Percentiles rank a stretch among this genome's conserved stretches.
phyloP scores from a whole-genome alignment of 2,329 filamentous ascomycete genomes.

The Penicillium aurantiogriseum region DNA sequence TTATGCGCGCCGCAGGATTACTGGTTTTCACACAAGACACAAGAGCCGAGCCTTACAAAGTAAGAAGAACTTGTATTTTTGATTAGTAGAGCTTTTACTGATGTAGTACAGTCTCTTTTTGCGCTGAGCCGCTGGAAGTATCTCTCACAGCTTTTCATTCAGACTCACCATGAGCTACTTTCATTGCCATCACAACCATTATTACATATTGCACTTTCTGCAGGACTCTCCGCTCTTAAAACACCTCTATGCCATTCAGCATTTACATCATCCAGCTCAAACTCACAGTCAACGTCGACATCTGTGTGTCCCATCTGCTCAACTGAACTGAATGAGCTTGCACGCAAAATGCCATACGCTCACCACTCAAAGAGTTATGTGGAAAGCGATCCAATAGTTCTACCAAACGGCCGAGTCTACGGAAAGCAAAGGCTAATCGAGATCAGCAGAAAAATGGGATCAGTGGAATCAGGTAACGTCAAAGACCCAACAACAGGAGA shows the following conservation, averaged over 20 bases:
- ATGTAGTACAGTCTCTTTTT: conserved; percentile 63
- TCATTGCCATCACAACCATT: conserved; percentile 78
- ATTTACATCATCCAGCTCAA: conserved; percentile 56
- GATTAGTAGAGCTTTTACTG: neutral
- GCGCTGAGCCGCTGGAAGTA: conserved; percentile 68
- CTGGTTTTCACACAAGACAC: conserved; percentile 70
- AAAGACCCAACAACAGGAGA: conserved; percentile 78
- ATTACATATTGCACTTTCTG: conserved; percentile 84
- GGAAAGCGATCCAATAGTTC: conserved; percentile 77
- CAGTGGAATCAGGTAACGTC: conserved; percentile 61
- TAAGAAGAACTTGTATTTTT: conserved; percentile 29
- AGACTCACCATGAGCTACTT: conserved; percentile 82
- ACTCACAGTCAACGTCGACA: conserved; percentile 59
- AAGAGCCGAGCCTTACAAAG: conserved; percentile 59
- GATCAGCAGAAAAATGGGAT: conserved; percentile 74
- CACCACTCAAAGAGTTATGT: conserved; percentile 93
- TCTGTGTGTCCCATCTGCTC: conserved; percentile 94
- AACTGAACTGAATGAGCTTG: conserved; percentile 89
- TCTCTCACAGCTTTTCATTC: conserved; percentile 76
- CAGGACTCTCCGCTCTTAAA: conserved; percentile 90
- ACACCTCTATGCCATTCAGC: conserved; percentile 86
- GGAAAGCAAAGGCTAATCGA: conserved; percentile 70
- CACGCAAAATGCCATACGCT: conserved; percentile 84
- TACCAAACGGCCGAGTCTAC: conserved; percentile 87
- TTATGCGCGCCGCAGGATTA: conserved; percentile 73